Evolutionary conservation across 23 red algal species (phyloP).

Genomic region (Chondrus crispus): DNA sequence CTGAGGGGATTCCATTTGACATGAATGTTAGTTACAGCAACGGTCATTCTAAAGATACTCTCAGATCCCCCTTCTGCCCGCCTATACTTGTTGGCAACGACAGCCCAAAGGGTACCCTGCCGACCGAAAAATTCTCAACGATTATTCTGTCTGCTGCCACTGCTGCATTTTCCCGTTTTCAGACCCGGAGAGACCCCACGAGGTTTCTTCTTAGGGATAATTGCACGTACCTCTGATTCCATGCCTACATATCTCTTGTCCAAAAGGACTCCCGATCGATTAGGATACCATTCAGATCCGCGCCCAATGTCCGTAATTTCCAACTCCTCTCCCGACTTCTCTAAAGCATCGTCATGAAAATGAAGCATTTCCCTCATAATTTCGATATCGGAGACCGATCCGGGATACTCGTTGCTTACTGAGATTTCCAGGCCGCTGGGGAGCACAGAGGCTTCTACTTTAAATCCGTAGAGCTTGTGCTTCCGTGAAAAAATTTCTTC

Average conservation of each 20-base stretch:
- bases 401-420: background rate
- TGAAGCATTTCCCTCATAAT: background rate
- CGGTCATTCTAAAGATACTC: background rate
- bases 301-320: background rate
- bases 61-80: background rate
- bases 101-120: background rate
- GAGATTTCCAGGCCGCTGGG: background rate
- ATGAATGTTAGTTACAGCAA: background rate
- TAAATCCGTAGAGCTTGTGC: slow-evolving; percentile 3
- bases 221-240: background rate
- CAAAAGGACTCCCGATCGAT: background rate
- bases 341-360: background rate
- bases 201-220: background rate
- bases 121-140: background rate
- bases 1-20: background rate
- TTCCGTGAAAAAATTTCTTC: background rate
- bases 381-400: background rate
- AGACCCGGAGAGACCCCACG: background rate
- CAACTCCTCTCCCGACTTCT: background rate
- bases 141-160: background rate
- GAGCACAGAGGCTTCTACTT: background rate
- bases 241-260: background rate
- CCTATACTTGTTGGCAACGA: background rate
- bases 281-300: no score
- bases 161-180: background rate